Conservation (phyloP, 257 asterid species). For the Salvia hispanica region DNA sequence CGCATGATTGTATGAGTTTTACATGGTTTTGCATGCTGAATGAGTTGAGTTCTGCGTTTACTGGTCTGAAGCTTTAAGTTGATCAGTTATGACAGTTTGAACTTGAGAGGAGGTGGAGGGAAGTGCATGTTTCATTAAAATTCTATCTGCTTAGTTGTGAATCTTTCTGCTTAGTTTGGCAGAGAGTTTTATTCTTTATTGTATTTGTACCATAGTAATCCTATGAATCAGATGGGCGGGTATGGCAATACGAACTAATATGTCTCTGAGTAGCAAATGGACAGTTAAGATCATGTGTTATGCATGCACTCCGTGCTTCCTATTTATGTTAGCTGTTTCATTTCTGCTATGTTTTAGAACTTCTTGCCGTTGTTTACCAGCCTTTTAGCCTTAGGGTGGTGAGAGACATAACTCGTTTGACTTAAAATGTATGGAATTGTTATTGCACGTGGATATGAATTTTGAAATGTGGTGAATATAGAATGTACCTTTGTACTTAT, state of each 20-base stretch:
- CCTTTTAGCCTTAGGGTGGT: not conserved
- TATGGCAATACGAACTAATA: constrained; percentile 6
- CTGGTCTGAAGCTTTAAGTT: constrained; percentile 27
- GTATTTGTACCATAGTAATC: constrained; percentile 15
- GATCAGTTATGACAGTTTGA: constrained; percentile 29
- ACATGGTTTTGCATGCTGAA: constrained; percentile 31
- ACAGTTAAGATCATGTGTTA: constrained; percentile 14
- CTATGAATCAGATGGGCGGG: constrained; percentile 12
- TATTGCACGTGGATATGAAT: not conserved
- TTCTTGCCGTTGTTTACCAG: not conserved
- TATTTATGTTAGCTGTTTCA: constrained; percentile 10
- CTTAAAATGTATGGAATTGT: not conserved
- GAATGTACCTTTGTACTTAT: not conserved
- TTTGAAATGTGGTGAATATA: constrained; percentile 13
- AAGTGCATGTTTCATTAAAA: not conserved
- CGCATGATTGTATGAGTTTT: constrained; percentile 25
- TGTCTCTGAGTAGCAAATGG: not conserved
- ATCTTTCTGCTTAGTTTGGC: constrained; percentile 1
- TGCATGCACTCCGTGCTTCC: constrained; percentile 13
- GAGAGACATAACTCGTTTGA: not conserved
- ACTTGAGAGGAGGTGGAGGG: constrained; percentile 1
- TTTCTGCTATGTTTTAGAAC: not conserved
- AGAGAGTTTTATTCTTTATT: constrained; percentile 14
- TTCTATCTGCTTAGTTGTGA: not conserved
- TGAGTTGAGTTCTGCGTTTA: constrained; percentile 28